A percentile compares a stretch with the other conserved stretches of the same genome.
phyloP scores from a whole-genome alignment of 1,284 basidiomycete genomes.

The Sporisorium iseilematis-ciliati region DNA sequence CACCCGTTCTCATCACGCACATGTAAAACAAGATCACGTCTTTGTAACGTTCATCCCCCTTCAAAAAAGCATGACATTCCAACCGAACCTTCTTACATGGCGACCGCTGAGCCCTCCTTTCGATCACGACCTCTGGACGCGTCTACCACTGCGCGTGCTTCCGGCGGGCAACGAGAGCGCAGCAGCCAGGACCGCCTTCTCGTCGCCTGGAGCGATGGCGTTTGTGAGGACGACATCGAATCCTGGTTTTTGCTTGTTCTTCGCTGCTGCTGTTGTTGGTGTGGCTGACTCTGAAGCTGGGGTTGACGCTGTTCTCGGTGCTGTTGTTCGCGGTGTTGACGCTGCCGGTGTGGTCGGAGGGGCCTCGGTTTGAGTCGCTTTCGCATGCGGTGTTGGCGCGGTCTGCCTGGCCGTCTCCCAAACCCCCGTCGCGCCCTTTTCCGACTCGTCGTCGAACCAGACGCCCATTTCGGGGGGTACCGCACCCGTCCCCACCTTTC shows the following conservation, averaged over 20 bases:
- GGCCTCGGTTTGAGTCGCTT: neutral
- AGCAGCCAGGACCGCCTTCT: conserved; percentile 44
- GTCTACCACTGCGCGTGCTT: conserved; percentile 41
- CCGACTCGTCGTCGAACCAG: conserved; percentile 35
- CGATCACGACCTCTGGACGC: conserved; percentile 24
- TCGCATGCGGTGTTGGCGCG: neutral
- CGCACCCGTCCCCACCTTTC: conserved; percentile 15
- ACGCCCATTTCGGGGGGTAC: conserved; percentile 46
- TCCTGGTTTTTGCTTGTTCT: conserved; percentile 26
- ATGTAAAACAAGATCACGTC: neutral
- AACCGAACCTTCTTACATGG: neutral
- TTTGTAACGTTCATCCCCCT: neutral
- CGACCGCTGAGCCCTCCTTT: neutral
- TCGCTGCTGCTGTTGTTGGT: neutral
- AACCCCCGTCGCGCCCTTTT: conserved; percentile 40
- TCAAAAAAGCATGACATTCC: neutral
- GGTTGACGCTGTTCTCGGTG: neutral
- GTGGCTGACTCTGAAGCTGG: neutral
- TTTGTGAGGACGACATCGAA: conserved; percentile 43
- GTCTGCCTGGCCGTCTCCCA: conserved; percentile 8
- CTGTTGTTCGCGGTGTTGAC: neutral
- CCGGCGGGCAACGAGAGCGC: conserved; percentile 47
- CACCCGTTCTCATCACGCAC: neutral
- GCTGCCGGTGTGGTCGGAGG: neutral
- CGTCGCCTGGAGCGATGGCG: conserved; percentile 55